phyloP scores from a whole-genome alignment of 768 basidiomycete species.

The Asterophora lycoperdoides region DNA sequence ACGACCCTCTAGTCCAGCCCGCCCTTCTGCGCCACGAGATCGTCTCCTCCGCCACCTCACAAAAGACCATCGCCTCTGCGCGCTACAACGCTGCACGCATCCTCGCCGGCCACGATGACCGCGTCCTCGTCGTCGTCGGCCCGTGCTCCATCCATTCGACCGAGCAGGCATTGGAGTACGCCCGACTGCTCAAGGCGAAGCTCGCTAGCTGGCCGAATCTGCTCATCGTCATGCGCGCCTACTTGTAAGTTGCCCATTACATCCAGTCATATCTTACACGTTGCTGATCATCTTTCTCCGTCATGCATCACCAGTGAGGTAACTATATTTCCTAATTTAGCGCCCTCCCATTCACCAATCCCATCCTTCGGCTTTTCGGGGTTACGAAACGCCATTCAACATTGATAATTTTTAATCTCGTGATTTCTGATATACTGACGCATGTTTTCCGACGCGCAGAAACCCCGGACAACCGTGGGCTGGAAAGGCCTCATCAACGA shows the following conservation, averaged over 20 bases:
- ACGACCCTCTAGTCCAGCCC: slow-evolving; percentile 95
- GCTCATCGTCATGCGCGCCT: slow-evolving; percentile 92
- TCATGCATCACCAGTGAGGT: slow-evolving; percentile 30
- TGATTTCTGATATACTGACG: slow-evolving; percentile 8
- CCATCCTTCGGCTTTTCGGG: no score
- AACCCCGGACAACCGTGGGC: slow-evolving; percentile 96
- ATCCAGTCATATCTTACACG: slow-evolving; percentile 3
- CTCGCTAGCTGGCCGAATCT: slow-evolving; percentile 69
- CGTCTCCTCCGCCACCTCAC: slow-evolving; percentile 57
- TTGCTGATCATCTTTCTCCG: background rate
- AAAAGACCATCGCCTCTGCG: slow-evolving; percentile 72
- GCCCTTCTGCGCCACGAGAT: slow-evolving; percentile 88
- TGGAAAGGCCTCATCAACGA: slow-evolving; percentile 97
- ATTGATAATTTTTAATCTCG: no score
- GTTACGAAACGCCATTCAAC: no score
- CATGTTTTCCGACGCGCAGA: slow-evolving; percentile 38
- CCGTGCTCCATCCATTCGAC: slow-evolving; percentile 94
- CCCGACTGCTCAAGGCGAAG: slow-evolving; percentile 64
- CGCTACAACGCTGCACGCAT: slow-evolving; percentile 77
- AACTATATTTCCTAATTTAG: background rate
- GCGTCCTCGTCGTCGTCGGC: slow-evolving; percentile 87
- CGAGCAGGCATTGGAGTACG: slow-evolving; percentile 82
- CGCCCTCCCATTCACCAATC: no score
- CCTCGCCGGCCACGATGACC: slow-evolving; percentile 79
- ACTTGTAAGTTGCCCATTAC: slow-evolving; percentile 70